A percentile compares a stretch with the other conserved stretches of the same genome.
Conservation (phyloP, 1,139 yeast species). For the Zygoascus sp. region DNA sequence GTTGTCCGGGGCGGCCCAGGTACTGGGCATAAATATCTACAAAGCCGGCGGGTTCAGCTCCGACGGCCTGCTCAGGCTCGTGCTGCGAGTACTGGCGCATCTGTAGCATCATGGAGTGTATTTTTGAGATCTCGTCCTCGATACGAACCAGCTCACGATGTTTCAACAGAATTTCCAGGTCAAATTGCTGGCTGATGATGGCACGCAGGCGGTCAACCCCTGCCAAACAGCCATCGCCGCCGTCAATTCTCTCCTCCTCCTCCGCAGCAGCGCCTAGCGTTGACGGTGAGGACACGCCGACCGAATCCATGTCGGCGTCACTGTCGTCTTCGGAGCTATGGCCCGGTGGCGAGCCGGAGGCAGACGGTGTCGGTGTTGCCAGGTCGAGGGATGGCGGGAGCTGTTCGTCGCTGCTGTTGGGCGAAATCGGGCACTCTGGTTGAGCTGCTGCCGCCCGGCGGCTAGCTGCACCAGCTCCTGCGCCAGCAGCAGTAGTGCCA, state of each 20-base stretch:
- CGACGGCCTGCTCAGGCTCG: conserved; percentile 15
- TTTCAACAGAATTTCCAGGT: conserved; percentile 64
- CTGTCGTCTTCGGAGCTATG: not conserved
- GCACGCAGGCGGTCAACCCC: not conserved
- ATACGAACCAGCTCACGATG: conserved; percentile 60
- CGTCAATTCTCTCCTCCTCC: too few species aligned
- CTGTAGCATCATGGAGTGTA: conserved; percentile 52
- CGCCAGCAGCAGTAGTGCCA: not conserved
- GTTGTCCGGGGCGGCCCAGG: conserved; percentile 18
- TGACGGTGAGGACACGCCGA: too few species aligned
- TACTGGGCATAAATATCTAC: conserved; percentile 44
- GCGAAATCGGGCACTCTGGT: not conserved
- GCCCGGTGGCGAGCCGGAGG: conserved; percentile 11
- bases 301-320: not conserved
- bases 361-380: conserved; percentile 17
- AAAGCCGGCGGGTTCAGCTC: conserved; percentile 48
- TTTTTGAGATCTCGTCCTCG: conserved; percentile 59
- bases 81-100: conserved; percentile 25
- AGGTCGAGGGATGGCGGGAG: conserved; percentile 12
- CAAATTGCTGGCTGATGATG: conserved; percentile 48
- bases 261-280: not conserved
- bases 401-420: conserved; percentile 3
- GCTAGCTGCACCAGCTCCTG: too few species aligned
- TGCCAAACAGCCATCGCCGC: not conserved
- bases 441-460: not conserved